Conservation (phyloP, 768 basidiomycete species). For the Cystobasidium ongulense region DNA sequence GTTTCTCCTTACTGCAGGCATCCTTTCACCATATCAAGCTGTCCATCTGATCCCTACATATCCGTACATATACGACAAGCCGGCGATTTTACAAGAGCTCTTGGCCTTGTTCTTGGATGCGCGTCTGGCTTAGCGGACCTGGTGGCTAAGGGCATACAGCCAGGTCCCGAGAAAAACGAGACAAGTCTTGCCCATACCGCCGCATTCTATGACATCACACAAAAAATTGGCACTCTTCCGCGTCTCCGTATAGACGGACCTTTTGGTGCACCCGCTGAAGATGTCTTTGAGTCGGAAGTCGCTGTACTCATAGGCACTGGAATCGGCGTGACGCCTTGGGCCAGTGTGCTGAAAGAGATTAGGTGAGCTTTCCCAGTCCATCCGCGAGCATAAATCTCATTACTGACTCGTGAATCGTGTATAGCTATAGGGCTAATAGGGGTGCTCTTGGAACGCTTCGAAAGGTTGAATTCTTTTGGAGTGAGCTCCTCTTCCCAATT, state of each 20-base stretch:
- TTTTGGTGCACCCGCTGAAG: slow-evolving; percentile 81
- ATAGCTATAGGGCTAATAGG: slow-evolving; percentile 64
- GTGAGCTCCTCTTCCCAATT: too few species aligned
- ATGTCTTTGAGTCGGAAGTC: slow-evolving; percentile 48
- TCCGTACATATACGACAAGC: slow-evolving; percentile 89
- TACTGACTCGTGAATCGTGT: not conserved
- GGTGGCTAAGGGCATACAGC: slow-evolving; percentile 41
- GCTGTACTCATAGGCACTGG: slow-evolving; percentile 88
- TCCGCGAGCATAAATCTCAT: not conserved
- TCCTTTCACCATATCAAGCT: slow-evolving; percentile 57
- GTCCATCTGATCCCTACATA: slow-evolving; percentile 86
- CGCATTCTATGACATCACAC: slow-evolving; percentile 64
- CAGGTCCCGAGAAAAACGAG: slow-evolving; percentile 56
- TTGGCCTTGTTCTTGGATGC: slow-evolving; percentile 72
- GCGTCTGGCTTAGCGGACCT: slow-evolving; percentile 32
- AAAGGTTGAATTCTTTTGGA: slow-evolving; percentile 89
- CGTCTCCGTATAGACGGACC: slow-evolving; percentile 75
- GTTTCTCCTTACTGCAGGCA: too few species aligned
- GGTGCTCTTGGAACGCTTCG: slow-evolving; percentile 69
- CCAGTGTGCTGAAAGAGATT: slow-evolving; percentile 87
- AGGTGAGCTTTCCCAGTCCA: slow-evolving; percentile 50
- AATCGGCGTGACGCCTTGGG: slow-evolving; percentile 93
- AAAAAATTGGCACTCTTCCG: slow-evolving; percentile 51
- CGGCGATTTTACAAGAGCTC: slow-evolving; percentile 73
- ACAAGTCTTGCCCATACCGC: not conserved